A percentile compares a stretch with the other conserved stretches of the same genome.
Conservation (phyloP, 352 stramenopile species). For the Phytophthora fragariae region DNA sequence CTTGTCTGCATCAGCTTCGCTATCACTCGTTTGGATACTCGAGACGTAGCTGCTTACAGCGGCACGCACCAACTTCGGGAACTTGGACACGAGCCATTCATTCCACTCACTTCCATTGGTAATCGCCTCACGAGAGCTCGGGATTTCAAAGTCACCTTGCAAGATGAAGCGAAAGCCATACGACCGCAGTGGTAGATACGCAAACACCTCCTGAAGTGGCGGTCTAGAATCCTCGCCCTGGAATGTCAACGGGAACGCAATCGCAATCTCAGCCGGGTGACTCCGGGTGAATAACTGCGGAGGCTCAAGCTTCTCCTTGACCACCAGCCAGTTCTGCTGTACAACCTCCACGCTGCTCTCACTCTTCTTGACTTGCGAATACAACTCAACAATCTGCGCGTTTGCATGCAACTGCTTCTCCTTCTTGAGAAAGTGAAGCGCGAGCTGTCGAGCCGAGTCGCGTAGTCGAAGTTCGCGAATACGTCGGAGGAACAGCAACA, state of each 20-base stretch:
- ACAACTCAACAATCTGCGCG: conserved; percentile 48
- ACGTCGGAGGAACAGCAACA: conserved; percentile 81
- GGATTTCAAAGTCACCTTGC: conserved; percentile 88
- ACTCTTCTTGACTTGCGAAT: conserved; percentile 36
- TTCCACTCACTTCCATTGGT: conserved; percentile 89
- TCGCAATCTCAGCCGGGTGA: conserved; percentile 58
- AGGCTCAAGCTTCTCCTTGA: conserved; percentile 50
- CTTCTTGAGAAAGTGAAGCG: conserved; percentile 59
- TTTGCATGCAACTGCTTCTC: conserved; percentile 37
- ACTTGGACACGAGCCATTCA: conserved; percentile 84
- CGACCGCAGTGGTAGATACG: conserved; percentile 80
- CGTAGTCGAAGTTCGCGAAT: conserved; percentile 70
- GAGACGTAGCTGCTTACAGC: conserved; percentile 41
- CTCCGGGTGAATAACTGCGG: conserved; percentile 33
- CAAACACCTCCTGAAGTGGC: conserved; percentile 83
- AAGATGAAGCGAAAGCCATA: conserved; percentile 90
- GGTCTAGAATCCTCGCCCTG: conserved; percentile 31
- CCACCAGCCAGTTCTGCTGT: conserved; percentile 71
- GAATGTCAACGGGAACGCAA: conserved; percentile 53
- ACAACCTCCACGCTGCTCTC: conserved; percentile 14
- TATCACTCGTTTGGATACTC: conserved; percentile 2
- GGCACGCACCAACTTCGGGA: conserved; percentile 59
- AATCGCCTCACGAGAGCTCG: conserved; percentile 87
- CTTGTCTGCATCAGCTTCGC: not conserved
- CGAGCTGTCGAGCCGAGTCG: conserved; percentile 46